Percentiles rank a stretch among this genome's conserved stretches.
Evolutionary conservation across 139 green algal species (phyloP).

Genomic region (Zygnema circumcarinatum): DNA sequence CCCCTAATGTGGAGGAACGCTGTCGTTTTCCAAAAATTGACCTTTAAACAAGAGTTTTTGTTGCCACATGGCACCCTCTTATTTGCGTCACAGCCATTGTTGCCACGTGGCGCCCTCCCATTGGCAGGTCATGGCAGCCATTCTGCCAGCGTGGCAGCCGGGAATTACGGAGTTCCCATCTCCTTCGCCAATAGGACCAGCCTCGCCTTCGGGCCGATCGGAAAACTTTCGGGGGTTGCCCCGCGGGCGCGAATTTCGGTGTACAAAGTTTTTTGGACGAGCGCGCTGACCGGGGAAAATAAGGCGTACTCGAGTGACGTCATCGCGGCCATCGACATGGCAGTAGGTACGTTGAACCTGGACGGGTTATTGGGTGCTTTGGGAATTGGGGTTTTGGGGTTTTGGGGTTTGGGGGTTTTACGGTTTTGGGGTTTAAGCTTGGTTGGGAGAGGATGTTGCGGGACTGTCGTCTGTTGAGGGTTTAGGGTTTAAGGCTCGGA

Average conservation of each 20-base stretch:
- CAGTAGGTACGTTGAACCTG: background rate
- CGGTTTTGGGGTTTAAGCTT: too few species aligned
- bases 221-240: background rate
- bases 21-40: background rate
- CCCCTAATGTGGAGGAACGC: background rate
- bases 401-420: too few species aligned
- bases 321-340: background rate
- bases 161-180: background rate
- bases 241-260: background rate
- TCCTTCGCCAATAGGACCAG: background rate
- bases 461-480: too few species aligned
- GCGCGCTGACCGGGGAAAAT: background rate
- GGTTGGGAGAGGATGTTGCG: too few species aligned
- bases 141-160: background rate
- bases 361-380: background rate
- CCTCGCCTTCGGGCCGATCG: background rate
- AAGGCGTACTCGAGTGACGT: conserved; percentile 1
- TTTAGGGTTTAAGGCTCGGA: too few species aligned
- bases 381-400: too few species aligned
- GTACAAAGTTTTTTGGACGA: conserved; percentile 14
- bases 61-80: background rate
- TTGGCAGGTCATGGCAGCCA: background rate
- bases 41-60: background rate
- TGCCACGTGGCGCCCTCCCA: background rate
- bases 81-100: background rate